Evolutionary conservation across 202 grass and related monocot species (phyloP).

Genomic region (Saccharum hybrid): DNA sequence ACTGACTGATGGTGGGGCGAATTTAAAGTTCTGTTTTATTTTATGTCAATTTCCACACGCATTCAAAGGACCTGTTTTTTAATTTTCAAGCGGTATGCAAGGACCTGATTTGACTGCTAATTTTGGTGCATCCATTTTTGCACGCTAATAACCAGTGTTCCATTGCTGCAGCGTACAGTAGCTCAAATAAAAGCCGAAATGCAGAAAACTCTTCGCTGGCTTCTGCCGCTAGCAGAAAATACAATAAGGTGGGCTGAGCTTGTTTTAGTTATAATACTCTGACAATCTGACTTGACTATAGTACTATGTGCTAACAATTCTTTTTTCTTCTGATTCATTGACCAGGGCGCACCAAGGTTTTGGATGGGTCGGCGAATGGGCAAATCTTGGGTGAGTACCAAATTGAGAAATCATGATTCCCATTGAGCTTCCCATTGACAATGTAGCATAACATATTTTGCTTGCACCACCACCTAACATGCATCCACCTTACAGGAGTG

Average conservation of each 20-base stretch:
- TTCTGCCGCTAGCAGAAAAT: conserved; percentile 86
- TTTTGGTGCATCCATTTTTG: background rate
- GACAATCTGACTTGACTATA: background rate
- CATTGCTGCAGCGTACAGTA: conserved; percentile 60
- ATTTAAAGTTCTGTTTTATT: no score
- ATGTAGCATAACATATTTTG: background rate
- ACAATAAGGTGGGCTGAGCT: conserved; percentile 64
- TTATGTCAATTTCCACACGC: background rate
- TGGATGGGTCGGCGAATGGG: conserved; percentile 98
- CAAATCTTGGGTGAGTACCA: conserved; percentile 81
- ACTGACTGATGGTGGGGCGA: background rate
- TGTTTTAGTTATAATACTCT: background rate
- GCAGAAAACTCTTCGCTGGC: conserved; percentile 89
- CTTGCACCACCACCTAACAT: conserved; percentile 38
- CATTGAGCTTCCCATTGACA: background rate
- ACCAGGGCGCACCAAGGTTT: conserved; percentile 97
- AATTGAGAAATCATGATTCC: conserved; percentile 5
- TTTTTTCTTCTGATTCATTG: conserved; percentile 21
- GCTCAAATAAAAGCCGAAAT: conserved; percentile 92
- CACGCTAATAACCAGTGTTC: background rate
- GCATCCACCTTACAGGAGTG: conserved; percentile 53
- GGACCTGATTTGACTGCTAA: background rate
- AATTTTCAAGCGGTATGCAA: background rate
- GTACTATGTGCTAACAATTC: background rate
- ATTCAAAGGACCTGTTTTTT: background rate